These are phyloP conservation scores for Diutina pseudorugosa DNA, from an alignment of 1,139 yeast species.

Conservation along the genomic window DNA sequence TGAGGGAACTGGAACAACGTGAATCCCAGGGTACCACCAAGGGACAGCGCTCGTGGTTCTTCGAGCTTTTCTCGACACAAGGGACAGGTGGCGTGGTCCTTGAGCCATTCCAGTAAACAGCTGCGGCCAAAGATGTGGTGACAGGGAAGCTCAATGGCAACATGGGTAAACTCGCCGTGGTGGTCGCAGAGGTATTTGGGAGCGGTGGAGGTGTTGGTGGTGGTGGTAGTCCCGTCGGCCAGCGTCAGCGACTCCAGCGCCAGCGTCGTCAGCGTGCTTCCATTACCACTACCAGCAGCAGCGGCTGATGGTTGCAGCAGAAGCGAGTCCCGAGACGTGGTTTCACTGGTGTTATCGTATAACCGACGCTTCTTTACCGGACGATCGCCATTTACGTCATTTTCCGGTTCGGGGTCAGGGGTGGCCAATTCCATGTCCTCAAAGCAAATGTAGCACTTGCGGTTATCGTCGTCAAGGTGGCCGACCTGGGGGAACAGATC, in stretches of 20 bases:
- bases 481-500: conserved; percentile 27
- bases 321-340: not conserved
- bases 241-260: not conserved
- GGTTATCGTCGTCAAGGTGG: conserved; percentile 13
- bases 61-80: conserved; percentile 40
- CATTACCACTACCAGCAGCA: no score
- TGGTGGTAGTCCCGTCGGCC: not conserved
- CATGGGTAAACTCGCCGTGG: conserved; percentile 34
- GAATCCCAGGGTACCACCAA: not conserved
- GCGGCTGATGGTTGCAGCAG: not conserved
- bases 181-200: conserved; percentile 16
- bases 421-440: conserved; percentile 20
- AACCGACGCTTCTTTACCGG: conserved; percentile 4
- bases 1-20: not conserved
- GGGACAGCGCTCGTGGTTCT: not conserved
- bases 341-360: not conserved
- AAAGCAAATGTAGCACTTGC: conserved; percentile 56
- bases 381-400: not conserved
- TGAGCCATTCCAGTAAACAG: conserved; percentile 70
- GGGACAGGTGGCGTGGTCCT: conserved; percentile 62
- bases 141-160: conserved; percentile 68
- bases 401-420: conserved; percentile 5
- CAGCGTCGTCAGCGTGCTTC: no score
- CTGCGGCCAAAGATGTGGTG: conserved; percentile 65
- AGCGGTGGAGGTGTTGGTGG: conserved; percentile 5